A percentile compares a stretch with the other conserved stretches of the same genome.
phyloP scores from a whole-genome alignment of 495 filamentous ascomycete genomes.

The Lasiosphaeriaceae sp. region DNA sequence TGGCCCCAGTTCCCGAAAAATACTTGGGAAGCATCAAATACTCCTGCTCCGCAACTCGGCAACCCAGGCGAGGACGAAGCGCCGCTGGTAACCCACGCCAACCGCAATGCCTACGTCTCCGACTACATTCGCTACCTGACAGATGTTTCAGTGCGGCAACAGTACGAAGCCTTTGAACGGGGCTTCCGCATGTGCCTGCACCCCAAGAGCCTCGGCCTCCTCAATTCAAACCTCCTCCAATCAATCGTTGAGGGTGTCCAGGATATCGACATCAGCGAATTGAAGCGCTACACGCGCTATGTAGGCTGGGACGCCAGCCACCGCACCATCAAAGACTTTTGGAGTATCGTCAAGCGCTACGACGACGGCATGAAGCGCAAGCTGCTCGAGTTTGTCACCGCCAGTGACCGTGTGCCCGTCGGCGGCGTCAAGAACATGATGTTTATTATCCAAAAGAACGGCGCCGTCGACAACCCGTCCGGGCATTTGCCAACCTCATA shows the following conservation, averaged over 20 bases:
- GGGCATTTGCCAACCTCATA: constrained; percentile 70
- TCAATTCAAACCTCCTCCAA: constrained; percentile 67
- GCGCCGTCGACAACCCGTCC: constrained; percentile 52
- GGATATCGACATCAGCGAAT: constrained; percentile 67
- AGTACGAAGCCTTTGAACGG: constrained; percentile 73
- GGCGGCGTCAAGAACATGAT: constrained; percentile 73
- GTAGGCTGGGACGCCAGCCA: constrained; percentile 71
- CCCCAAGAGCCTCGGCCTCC: constrained; percentile 62
- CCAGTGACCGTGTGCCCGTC: constrained; percentile 84
- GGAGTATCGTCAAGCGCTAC: constrained; percentile 68
- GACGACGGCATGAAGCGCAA: constrained; percentile 62
- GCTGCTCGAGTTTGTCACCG: constrained; percentile 91
- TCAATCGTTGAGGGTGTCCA: constrained; percentile 76
- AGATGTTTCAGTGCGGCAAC: constrained; percentile 67
- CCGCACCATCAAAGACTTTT: constrained; percentile 72
- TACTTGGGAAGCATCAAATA: constrained; percentile 5
- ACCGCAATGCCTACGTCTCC: constrained; percentile 72
- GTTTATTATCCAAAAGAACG: constrained; percentile 81
- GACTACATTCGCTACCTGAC: constrained; percentile 88
- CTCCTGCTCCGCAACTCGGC: constrained; percentile 24
- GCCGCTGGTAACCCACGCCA: constrained; percentile 66
- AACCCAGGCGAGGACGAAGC: constrained; percentile 45
- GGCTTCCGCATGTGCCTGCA: constrained; percentile 80
- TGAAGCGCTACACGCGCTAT: constrained; percentile 68
- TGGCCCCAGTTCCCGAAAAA: constrained; percentile 41